These are phyloP conservation scores for Typha latifolia DNA, from an alignment of 176 grass and related monocot genomes.

Conservation along the genomic window DNA sequence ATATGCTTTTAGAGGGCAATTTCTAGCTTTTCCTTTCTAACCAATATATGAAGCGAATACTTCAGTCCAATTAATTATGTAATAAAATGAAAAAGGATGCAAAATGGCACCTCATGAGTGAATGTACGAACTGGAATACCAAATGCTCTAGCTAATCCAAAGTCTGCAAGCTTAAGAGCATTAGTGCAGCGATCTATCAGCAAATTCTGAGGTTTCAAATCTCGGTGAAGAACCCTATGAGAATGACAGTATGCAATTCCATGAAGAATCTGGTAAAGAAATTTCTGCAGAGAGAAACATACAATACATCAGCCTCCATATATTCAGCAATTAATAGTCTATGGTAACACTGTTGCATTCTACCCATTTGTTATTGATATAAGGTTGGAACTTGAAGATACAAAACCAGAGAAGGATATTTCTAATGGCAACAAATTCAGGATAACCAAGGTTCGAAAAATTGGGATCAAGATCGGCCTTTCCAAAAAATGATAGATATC, in stretches of 20 bases:
- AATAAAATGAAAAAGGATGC: not conserved
- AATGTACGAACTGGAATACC: conserved; percentile 77
- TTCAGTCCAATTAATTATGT: not conserved
- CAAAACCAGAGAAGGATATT: too few species aligned
- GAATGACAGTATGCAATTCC: conserved; percentile 95
- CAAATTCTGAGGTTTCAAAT: conserved; percentile 94
- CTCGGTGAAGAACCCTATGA: conserved; percentile 77
- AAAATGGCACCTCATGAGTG: conserved; percentile 62
- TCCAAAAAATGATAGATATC: too few species aligned
- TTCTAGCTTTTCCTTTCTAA: not conserved
- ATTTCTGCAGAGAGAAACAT: conserved; percentile 24
- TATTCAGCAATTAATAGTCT: not conserved
- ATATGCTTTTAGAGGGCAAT: not conserved
- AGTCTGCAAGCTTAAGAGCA: conserved; percentile 84
- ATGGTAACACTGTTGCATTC: not conserved
- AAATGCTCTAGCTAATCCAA: conserved; percentile 86
- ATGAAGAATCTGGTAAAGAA: conserved; percentile 75
- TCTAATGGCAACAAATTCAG: too few species aligned
- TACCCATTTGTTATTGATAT: too few species aligned
- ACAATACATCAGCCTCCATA: conserved; percentile 1
- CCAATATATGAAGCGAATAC: not conserved
- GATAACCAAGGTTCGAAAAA: too few species aligned
- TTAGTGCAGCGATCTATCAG: conserved; percentile 73
- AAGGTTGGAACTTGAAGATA: too few species aligned
- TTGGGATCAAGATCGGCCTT: too few species aligned